Percentiles rank a stretch among this genome's conserved stretches.
phyloP scores from a whole-genome alignment of 805 yeast species.

The Scheffersomyces lignosus region DNA sequence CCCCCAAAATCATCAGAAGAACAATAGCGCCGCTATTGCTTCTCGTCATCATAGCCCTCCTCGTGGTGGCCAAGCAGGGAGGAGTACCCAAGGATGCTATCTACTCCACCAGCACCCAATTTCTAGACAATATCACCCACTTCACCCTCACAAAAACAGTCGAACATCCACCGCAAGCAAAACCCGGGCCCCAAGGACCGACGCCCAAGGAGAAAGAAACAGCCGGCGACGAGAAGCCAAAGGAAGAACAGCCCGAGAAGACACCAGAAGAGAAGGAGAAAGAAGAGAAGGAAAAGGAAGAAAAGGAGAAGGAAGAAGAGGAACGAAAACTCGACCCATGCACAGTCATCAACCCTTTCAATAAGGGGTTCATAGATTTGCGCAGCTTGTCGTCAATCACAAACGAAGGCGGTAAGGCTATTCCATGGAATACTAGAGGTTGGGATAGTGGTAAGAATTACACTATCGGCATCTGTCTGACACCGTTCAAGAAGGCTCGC shows the following conservation, averaged over 20 bases:
- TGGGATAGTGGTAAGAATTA: conserved; percentile 70
- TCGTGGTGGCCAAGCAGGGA: neutral
- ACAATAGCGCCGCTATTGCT: conserved; percentile 8
- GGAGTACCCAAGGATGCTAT: conserved; percentile 4
- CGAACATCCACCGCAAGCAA: neutral
- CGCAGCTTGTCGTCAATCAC: conserved; percentile 47
- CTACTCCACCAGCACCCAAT: conserved; percentile 1
- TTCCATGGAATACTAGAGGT: conserved; percentile 67
- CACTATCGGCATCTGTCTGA: conserved; percentile 53
- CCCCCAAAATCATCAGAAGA: conserved; percentile 3
- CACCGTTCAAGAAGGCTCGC: conserved; percentile 46
- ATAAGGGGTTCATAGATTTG: conserved; percentile 54
- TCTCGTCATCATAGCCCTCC: conserved; percentile 2
- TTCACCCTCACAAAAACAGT: neutral
- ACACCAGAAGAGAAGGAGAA: neutral
- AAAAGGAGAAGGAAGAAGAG: conserved; percentile 10
- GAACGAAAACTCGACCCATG: conserved; percentile 29
- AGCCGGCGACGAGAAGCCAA: too few species aligned
- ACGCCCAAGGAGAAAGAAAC: too few species aligned
- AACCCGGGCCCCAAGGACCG: too few species aligned
- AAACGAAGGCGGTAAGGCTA: conserved; percentile 47
- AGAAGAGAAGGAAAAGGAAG: conserved; percentile 1
- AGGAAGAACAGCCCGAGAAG: too few species aligned
- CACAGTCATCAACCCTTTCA: conserved; percentile 36
- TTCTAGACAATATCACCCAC: conserved; percentile 8